These are phyloP conservation scores for Erythrophleum fordii DNA, from an alignment of 306 rosid species.

Conservation along the genomic window DNA sequence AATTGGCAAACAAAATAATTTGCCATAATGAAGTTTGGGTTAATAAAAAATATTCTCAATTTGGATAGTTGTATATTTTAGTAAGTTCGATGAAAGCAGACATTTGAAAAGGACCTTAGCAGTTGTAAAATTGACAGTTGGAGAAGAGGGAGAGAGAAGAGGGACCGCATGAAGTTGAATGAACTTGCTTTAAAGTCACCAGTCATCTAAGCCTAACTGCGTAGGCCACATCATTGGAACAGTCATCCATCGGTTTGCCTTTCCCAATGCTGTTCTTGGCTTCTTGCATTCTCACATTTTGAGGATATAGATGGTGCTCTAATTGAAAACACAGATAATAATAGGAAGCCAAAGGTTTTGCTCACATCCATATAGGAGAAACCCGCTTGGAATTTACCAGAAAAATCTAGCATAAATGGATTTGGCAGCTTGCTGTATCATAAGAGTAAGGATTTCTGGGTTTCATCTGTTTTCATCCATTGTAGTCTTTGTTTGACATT, in stretches of 20 bases:
- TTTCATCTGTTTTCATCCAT: constrained; percentile 29
- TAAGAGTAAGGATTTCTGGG: constrained; percentile 31
- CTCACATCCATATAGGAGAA: constrained; percentile 29
- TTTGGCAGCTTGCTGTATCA: constrained; percentile 25
- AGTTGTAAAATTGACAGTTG: constrained; percentile 22
- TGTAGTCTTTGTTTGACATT: constrained; percentile 13
- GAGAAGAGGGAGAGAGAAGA: constrained; percentile 33
- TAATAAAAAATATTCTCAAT: background rate
- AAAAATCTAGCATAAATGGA: constrained; percentile 17
- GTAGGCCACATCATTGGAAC: constrained; percentile 44
- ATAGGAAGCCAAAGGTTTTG: constrained; percentile 29
- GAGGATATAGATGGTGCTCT: background rate
- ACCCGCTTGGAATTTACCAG: constrained; percentile 31
- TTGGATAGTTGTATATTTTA: background rate
- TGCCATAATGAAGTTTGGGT: background rate
- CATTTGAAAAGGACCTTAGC: constrained; percentile 1
- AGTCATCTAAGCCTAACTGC: constrained; percentile 34
- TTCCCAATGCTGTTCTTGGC: constrained; percentile 40
- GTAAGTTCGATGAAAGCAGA: constrained; percentile 16
- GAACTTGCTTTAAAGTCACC: constrained; percentile 46
- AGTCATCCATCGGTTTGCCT: constrained; percentile 22
- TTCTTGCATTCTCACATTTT: constrained; percentile 29
- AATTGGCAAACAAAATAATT: background rate
- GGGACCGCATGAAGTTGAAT: constrained; percentile 49
- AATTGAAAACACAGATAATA: constrained; percentile 6